phyloP scores from a whole-genome alignment of 441 rosid species.

The Jatropha multifida region DNA sequence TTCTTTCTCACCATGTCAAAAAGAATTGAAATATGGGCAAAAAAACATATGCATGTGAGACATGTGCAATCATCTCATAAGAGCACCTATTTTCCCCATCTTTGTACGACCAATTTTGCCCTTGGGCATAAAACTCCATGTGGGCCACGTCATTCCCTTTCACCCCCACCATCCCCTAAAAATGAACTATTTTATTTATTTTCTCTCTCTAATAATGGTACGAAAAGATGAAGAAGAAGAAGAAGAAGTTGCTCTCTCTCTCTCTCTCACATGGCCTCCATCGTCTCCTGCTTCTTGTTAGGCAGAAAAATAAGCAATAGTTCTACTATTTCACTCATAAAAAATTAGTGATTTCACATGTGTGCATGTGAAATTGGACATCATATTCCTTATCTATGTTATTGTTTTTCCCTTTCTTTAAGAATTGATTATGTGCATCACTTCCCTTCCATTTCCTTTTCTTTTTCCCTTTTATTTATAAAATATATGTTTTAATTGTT shows the following conservation, averaged over 20 bases:
- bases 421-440: conserved; percentile 22
- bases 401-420: neutral
- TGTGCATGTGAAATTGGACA: conserved; percentile 42
- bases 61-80: conserved; percentile 18
- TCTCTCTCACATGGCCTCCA: conserved; percentile 38
- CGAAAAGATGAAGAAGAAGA: neutral
- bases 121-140: conserved; percentile 24
- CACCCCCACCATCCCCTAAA: neutral
- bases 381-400: neutral
- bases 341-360: conserved; percentile 33
- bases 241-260: conserved; percentile 25
- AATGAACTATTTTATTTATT: neutral
- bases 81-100: neutral
- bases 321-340: neutral
- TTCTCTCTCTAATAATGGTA: conserved; percentile 32
- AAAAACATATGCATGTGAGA: conserved; percentile 25
- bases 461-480: neutral
- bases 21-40: neutral
- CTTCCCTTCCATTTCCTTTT: conserved; percentile 32
- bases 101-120: neutral
- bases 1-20: neutral
- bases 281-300: conserved; percentile 1
- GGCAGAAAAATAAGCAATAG: neutral
- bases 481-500: too few species aligned
- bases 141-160: conserved; percentile 27